A percentile compares a stretch with the other conserved stretches of the same genome.
Evolutionary conservation across 129 eudicot genomes (phyloP).

Genomic region (Scalesia atractyloides): DNA sequence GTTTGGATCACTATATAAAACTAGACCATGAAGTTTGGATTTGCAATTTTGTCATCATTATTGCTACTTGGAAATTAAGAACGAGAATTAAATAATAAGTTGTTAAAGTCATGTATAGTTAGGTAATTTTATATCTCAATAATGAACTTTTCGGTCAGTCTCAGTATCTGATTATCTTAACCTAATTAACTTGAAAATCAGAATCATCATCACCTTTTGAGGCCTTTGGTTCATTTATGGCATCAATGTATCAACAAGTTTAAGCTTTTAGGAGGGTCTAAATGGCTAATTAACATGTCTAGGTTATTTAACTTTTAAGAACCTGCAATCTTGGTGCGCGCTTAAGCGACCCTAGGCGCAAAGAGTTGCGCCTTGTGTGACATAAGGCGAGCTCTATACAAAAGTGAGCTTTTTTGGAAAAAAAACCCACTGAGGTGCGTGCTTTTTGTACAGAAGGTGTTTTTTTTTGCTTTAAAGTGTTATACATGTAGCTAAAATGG

Average conservation of each 20-base stretch:
- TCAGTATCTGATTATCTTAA: neutral
- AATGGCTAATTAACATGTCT: no score
- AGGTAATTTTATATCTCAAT: neutral
- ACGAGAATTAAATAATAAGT: neutral
- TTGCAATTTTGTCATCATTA: neutral
- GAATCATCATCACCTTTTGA: neutral
- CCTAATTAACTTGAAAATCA: neutral
- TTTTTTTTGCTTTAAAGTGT: no score
- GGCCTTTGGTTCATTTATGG: neutral
- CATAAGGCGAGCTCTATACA: no score
- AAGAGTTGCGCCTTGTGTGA: no score
- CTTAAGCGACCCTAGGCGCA: no score
- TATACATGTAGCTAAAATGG: no score
- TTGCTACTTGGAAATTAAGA: slow-evolving; percentile 2
- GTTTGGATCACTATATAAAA: neutral
- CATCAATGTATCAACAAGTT: neutral
- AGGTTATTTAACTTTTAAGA: no score
- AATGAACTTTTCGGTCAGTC: neutral
- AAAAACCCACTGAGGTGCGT: no score
- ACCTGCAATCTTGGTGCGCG: no score
- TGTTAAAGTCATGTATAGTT: neutral
- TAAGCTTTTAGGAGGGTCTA: neutral
- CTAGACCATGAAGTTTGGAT: neutral
- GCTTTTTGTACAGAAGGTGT: no score
- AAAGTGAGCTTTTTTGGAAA: no score